Evolutionary conservation across 192 early-diverging fungal genomes (phyloP).

Genomic region (Lobulomyces angularis): DNA sequence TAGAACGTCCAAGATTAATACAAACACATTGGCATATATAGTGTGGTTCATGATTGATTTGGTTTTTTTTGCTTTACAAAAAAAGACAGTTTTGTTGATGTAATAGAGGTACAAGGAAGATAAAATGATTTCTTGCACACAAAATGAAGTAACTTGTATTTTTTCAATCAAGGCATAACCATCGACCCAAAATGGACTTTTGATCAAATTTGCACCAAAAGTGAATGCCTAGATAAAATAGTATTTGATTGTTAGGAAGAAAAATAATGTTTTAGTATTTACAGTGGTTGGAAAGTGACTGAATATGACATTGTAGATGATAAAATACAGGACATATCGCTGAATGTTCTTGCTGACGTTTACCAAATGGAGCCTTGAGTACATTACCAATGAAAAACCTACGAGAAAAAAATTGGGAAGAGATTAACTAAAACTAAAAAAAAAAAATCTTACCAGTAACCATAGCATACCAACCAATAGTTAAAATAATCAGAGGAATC

Average conservation of each 20-base stretch:
- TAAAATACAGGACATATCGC: slow-evolving; percentile 6
- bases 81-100: slow-evolving; percentile 3
- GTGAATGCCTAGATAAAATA: no score
- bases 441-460: no score
- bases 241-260: no score
- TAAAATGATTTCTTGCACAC: slow-evolving; percentile 10
- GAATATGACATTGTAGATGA: slow-evolving; percentile 13
- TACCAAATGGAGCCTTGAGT: slow-evolving; percentile 10
- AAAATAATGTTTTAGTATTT: no score
- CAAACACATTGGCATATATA: slow-evolving; percentile 10
- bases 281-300: slow-evolving; percentile 17
- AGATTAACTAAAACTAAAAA: no score
- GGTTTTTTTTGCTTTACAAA: background rate
- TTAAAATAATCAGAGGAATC: slow-evolving; percentile 9
- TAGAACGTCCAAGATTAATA: slow-evolving; percentile 11
- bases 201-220: slow-evolving; percentile 12
- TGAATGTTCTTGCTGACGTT: slow-evolving; percentile 3
- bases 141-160: slow-evolving; percentile 18
- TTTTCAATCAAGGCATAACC: slow-evolving; percentile 14
- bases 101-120: slow-evolving; percentile 11
- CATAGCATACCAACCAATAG: slow-evolving; percentile 16
- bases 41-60: slow-evolving; percentile 9
- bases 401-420: no score
- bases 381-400: slow-evolving; percentile 15
- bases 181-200: slow-evolving; percentile 3